These are phyloP conservation scores for Quercus tomentella DNA, from an alignment of 331 rosid species.

Conservation along the genomic window DNA sequence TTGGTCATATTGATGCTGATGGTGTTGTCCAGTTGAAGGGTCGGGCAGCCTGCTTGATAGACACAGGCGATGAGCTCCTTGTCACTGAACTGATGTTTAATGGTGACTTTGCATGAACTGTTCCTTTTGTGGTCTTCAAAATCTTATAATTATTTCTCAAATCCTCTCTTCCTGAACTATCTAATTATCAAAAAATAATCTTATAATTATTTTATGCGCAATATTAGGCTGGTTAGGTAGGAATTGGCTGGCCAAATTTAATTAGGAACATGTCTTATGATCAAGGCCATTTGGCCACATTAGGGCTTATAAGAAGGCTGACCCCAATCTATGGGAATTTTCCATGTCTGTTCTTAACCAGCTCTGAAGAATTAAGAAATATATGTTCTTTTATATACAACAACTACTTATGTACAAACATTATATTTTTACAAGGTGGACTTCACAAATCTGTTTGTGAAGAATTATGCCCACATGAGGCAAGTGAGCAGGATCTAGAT, in stretches of 20 bases:
- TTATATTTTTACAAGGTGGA: neutral
- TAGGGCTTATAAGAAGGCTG: neutral
- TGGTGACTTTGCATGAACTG: conserved; percentile 42
- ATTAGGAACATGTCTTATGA: neutral
- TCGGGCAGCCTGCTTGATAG: conserved; percentile 97
- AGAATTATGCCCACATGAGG: neutral
- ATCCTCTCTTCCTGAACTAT: too few species aligned
- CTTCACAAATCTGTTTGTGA: neutral
- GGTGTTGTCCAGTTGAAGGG: conserved; percentile 97
- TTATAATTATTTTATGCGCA: conserved; percentile 2
- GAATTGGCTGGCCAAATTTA: neutral
- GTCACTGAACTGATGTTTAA: conserved; percentile 97
- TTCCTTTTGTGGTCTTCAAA: neutral
- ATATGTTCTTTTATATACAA: neutral
- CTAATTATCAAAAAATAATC: neutral
- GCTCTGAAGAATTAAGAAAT: neutral
- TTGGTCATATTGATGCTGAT: conserved; percentile 92
- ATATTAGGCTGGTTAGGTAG: neutral
- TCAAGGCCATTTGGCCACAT: neutral
- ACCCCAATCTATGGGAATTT: neutral
- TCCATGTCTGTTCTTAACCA: neutral
- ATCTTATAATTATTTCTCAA: neutral
- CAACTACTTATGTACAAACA: neutral
- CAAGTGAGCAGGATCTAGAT: neutral
- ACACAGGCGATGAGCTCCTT: conserved; percentile 97